Base-by-base conservation (phyloP, 768 basidiomycete species). In the Rhodosporidiobolus sp. region DNA sequence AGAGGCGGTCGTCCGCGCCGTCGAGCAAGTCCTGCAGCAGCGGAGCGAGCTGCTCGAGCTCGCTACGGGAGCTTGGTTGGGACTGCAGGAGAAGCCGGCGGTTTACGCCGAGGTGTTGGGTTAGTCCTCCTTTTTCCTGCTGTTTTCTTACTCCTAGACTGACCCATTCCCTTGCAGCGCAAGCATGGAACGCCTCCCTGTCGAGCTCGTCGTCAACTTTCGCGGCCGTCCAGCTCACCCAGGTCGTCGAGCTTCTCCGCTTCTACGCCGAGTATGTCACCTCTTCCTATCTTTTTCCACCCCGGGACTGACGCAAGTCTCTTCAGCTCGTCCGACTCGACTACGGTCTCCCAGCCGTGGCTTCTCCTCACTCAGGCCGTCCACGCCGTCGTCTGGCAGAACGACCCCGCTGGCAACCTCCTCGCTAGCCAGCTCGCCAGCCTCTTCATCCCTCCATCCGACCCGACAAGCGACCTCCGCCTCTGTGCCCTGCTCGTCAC, bases 401-500 rank as follows among this genome's bases (percentile, higher is more conserved):
- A 45, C n/a, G 50, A 38, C 0, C 48, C 61, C 8, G 24, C 49
- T 12, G 10, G 16, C 50, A 14, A 8, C 17, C 34, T 30, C 16
- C 38, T 45, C 43, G 0, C 5, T 4, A 32, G 30, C 16, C n/a
- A 53, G n/a, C 22, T 64, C 43, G 16, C 22, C 7, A 0, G 2
- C 20, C 17, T 54, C 38, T 24, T 70, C 16, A 59, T 7, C 22
- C 30, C 57, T 0, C 69, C 69, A 17, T 1, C 50, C 22, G 52
- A 54, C 28, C 4, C 11, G 0, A 43, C 34, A 60, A 63, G 60
- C 32, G 32, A 38, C 22, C 45, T 69, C 9, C 35, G 30, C 30
- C 58, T 70, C 28, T 60, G 50, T 58, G 50, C 63, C 9, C 58
- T 65, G 22, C 58, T 65, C 58, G n/a, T 54, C 0, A 34, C 63